Evolutionary conservation across 306 rosid genomes (phyloP).

Genomic region (Fragaria vesca): DNA sequence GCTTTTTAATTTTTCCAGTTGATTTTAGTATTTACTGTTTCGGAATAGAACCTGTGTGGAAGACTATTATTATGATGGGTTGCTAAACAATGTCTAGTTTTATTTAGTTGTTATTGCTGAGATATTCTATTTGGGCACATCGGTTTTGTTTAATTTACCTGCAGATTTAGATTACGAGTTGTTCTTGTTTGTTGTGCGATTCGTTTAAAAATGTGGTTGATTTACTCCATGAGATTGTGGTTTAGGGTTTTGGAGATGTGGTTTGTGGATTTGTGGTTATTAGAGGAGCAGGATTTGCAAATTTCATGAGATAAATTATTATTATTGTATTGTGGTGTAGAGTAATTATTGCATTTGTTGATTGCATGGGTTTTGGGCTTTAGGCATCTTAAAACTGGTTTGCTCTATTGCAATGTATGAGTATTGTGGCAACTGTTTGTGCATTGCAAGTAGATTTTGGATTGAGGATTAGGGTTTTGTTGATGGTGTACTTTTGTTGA

Average conservation of each 20-base stretch:
- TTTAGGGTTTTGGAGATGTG: not conserved
- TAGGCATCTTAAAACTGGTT: too few relatives aligned
- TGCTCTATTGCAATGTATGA: too few relatives aligned
- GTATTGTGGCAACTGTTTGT: too few relatives aligned
- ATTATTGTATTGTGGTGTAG: not conserved
- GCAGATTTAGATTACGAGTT: not conserved
- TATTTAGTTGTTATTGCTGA: not conserved
- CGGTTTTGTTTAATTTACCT: not conserved
- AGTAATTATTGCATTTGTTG: too few relatives aligned
- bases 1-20: not conserved
- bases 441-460: not conserved
- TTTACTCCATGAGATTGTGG: too few relatives aligned
- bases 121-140: not conserved
- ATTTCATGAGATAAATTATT: not conserved
- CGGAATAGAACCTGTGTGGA: slow-evolving; percentile 9
- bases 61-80: not conserved
- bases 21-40: not conserved
- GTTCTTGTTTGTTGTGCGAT: not conserved
- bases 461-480: not conserved
- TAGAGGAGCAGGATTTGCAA: not conserved
- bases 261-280: not conserved
- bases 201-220: not conserved
- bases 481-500: not conserved
- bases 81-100: not conserved
- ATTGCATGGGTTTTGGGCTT: too few relatives aligned